Evolutionary conservation across 2,329 filamentous ascomycete genomes (phyloP).

Genomic region (Diaporthe sp.): DNA sequence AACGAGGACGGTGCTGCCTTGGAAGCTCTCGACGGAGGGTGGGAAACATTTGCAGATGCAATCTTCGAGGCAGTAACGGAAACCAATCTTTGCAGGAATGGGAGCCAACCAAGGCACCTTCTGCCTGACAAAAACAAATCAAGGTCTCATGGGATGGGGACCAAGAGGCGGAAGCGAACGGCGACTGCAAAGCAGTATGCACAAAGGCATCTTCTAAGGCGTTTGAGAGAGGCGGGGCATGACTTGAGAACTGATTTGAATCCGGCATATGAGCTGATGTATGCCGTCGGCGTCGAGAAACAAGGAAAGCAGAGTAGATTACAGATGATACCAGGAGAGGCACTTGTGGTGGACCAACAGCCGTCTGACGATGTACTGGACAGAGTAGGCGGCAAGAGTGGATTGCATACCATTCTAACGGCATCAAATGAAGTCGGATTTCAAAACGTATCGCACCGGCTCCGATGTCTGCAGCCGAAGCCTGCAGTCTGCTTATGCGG

Average conservation of each 20-base stretch:
- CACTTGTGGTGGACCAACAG: not conserved
- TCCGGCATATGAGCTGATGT: slow-evolving; percentile 17
- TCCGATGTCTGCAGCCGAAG: not conserved
- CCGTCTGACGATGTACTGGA: slow-evolving; percentile 10
- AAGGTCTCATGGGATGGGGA: not conserved
- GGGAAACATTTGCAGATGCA: not conserved
- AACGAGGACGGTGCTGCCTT: not conserved
- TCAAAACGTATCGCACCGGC: not conserved
- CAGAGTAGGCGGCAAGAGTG: not conserved
- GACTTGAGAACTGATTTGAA: slow-evolving; percentile 30
- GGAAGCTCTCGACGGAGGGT: not conserved
- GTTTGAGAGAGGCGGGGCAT: slow-evolving; percentile 25
- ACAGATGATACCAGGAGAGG: slow-evolving; percentile 33
- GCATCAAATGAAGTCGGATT: slow-evolving; percentile 1
- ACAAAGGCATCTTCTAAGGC: slow-evolving; percentile 29
- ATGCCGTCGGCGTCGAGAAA: slow-evolving; percentile 32
- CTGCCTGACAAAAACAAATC: not conserved
- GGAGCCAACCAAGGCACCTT: not conserved
- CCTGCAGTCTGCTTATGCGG: not conserved
- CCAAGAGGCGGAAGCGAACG: not conserved
- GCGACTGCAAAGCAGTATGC: slow-evolving; percentile 14
- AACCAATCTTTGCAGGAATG: not conserved
- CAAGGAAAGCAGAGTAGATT: slow-evolving; percentile 16
- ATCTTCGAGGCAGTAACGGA: not conserved
- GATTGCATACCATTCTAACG: not conserved